A percentile compares a stretch with the other conserved stretches of the same genome.
Evolutionary conservation across 2,329 filamentous ascomycete genomes (phyloP).

Genomic region (Sporothrix protearum): DNA sequence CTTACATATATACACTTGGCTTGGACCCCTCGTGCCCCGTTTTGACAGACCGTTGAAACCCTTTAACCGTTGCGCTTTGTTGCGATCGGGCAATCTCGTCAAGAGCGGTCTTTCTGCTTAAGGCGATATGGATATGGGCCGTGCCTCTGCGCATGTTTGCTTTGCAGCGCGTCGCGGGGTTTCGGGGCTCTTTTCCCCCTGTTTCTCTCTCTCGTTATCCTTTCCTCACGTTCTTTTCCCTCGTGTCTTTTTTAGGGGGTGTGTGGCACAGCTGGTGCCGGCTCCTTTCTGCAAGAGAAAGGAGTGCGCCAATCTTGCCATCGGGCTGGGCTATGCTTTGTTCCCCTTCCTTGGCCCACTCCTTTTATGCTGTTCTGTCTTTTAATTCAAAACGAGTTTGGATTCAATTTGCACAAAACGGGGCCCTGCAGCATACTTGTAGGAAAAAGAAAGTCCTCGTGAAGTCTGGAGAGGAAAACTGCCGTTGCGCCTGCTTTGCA

Average conservation of each 20-base stretch:
- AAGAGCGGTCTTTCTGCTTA: not conserved
- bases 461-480: not conserved
- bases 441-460: slow-evolving; percentile 4
- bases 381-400: not conserved
- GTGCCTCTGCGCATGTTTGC: not conserved
- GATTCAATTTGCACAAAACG: not conserved
- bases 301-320: not conserved
- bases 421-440: not conserved
- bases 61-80: not conserved
- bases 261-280: not conserved
- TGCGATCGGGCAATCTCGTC: not conserved
- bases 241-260: not conserved
- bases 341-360: not conserved
- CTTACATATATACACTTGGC: not conserved
- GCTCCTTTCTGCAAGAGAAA: slow-evolving; percentile 14
- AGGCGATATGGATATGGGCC: no score
- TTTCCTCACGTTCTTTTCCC: not conserved
- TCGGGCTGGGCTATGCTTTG: not conserved
- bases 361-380: not conserved
- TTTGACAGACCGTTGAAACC: not conserved
- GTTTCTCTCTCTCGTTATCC: no score
- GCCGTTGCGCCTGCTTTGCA: not conserved
- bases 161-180: not conserved
- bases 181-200: no score
- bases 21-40: not conserved